Percentiles rank a stretch among this genome's conserved stretches.
These are phyloP conservation scores for Dryas integrifolia DNA, from an alignment of 331 rosid genomes.

Conservation along the genomic window DNA sequence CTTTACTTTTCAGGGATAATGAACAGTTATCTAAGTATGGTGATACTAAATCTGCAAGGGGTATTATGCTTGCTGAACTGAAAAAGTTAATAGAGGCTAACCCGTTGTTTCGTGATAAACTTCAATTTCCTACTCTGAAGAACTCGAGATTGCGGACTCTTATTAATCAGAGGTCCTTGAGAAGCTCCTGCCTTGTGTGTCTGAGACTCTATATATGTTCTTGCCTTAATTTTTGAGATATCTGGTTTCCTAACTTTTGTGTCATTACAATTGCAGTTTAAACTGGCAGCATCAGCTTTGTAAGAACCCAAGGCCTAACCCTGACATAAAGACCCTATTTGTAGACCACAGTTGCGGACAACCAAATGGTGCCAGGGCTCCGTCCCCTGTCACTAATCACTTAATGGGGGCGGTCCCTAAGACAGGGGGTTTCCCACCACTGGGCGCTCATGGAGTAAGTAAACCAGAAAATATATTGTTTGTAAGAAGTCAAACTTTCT, in stretches of 20 bases:
- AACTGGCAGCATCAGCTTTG: slow-evolving; percentile 99
- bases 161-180: slow-evolving; percentile 86
- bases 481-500: neutral
- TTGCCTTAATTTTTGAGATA: slow-evolving; percentile 17
- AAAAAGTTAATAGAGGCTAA: slow-evolving; percentile 93
- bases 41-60: slow-evolving; percentile 94
- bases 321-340: slow-evolving; percentile 97
- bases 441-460: slow-evolving; percentile 95
- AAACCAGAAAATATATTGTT: slow-evolving; percentile 13
- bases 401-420: slow-evolving; percentile 89
- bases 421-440: slow-evolving; percentile 85
- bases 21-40: slow-evolving; percentile 97
- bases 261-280: slow-evolving; percentile 59
- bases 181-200: slow-evolving; percentile 14
- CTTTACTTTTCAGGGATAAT: slow-evolving; percentile 67
- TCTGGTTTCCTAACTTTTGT: slow-evolving; percentile 17
- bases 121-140: slow-evolving; percentile 92
- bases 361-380: slow-evolving; percentile 97
- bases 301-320: slow-evolving; percentile 95
- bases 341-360: slow-evolving; percentile 98
- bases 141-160: slow-evolving; percentile 94
- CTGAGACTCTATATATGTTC: slow-evolving; percentile 2
- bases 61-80: slow-evolving; percentile 91
- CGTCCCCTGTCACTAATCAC: slow-evolving; percentile 95
- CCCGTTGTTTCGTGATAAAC: slow-evolving; percentile 96